A percentile compares a stretch with the other conserved stretches of the same genome.
These are phyloP conservation scores for Cyberlindnera euphorbiiphila DNA, from an alignment of 805 yeast species.

Conservation along the genomic window DNA sequence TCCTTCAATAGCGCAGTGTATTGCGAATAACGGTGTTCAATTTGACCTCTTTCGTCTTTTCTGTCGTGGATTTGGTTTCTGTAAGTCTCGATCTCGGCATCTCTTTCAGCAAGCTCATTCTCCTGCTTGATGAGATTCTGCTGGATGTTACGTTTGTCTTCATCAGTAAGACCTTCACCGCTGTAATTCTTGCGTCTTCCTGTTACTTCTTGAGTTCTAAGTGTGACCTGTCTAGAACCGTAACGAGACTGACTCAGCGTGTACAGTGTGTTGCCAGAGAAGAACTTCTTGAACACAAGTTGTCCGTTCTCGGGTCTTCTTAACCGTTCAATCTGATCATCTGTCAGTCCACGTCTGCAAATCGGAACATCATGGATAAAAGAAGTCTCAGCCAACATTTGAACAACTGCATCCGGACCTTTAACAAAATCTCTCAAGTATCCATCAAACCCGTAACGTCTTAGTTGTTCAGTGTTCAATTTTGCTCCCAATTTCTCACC, in stretches of 20 bases:
- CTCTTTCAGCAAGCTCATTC: conserved; percentile 11
- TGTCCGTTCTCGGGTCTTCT: conserved; percentile 37
- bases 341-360: conserved; percentile 41
- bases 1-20: conserved; percentile 8
- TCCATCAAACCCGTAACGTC: conserved; percentile 70
- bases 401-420: conserved; percentile 71
- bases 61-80: conserved; percentile 4
- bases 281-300: conserved; percentile 49
- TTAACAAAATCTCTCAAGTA: conserved; percentile 62
- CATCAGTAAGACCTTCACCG: conserved; percentile 23
- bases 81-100: conserved; percentile 7
- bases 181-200: conserved; percentile 13
- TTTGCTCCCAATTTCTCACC: conserved; percentile 21
- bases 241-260: conserved; percentile 55
- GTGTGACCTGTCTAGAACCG: conserved; percentile 49
- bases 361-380: conserved; percentile 62
- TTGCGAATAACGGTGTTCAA: conserved; percentile 4
- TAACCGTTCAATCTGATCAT: conserved; percentile 36
- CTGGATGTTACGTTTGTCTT: conserved; percentile 13
- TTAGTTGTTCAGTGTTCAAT: conserved; percentile 35
- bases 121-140: conserved; percentile 16
- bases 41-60: conserved; percentile 1
- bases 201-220: conserved; percentile 15
- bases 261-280: conserved; percentile 54
- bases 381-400: conserved; percentile 60